Percentiles rank a stretch among this genome's conserved stretches.
phyloP scores from a whole-genome alignment of 805 yeast genomes.

The Saccharomycopsis schoenii region DNA sequence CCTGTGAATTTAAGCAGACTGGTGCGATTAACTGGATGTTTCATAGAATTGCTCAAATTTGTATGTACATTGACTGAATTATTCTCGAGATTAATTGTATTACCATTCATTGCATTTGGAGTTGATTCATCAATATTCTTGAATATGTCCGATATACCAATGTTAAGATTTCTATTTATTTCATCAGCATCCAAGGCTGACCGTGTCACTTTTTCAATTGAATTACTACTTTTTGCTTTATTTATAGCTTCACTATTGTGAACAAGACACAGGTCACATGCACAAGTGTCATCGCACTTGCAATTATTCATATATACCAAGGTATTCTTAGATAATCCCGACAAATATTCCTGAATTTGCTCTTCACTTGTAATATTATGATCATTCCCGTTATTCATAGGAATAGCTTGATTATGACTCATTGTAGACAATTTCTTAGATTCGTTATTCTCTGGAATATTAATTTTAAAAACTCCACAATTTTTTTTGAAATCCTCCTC shows the following conservation, averaged over 20 bases:
- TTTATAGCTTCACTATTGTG: constrained; percentile 7
- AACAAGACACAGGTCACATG: constrained; percentile 13
- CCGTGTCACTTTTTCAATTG: background rate
- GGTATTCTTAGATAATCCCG: background rate
- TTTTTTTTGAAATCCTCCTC: background rate
- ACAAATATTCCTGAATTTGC: background rate
- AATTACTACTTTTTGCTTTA: background rate
- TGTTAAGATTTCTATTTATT: background rate
- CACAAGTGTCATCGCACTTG: constrained; percentile 13
- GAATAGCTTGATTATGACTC: background rate
- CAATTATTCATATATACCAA: constrained; percentile 2
- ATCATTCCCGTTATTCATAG: background rate
- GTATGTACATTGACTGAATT: background rate
- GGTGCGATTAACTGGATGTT: background rate
- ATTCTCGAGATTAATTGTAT: background rate
- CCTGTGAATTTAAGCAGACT: background rate
- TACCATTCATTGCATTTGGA: background rate
- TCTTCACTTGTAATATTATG: background rate
- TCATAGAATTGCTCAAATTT: background rate
- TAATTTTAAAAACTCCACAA: constrained; percentile 11
- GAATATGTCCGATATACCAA: background rate
- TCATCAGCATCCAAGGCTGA: background rate
- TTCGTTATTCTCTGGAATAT: background rate
- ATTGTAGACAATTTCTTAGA: background rate
- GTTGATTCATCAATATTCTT: background rate